A percentile compares a stretch with the other conserved stretches of the same genome.
phyloP scores from a whole-genome alignment of 225 moss, liverwort and hornwort genomes.

The Anthoceros angustus region DNA sequence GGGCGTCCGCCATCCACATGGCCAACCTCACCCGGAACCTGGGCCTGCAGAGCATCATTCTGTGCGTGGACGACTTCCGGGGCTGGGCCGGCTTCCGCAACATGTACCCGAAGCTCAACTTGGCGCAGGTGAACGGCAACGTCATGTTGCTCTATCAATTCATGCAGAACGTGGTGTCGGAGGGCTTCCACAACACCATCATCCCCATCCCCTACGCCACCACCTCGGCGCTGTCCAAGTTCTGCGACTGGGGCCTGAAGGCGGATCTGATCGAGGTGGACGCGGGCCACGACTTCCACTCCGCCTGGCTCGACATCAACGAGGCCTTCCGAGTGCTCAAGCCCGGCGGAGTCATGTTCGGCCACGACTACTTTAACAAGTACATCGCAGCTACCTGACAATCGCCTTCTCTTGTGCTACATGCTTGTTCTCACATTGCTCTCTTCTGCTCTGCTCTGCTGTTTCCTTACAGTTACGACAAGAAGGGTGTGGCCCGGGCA shows the following conservation, averaged over 20 bases:
- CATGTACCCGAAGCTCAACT: constrained; percentile 21
- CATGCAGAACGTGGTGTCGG: constrained; percentile 44
- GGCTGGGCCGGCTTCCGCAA: constrained; percentile 85
- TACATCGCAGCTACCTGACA: too few relatives aligned
- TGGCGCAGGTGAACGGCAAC: constrained; percentile 48
- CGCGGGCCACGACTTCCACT: constrained; percentile 84
- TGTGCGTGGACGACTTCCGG: constrained; percentile 81
- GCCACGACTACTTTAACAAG: constrained; percentile 58
- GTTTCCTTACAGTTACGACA: constrained; percentile 9
- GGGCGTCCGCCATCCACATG: constrained; percentile 74
- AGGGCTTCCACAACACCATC: constrained; percentile 36
- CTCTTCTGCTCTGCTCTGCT: too few relatives aligned
- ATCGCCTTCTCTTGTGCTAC: too few relatives aligned
- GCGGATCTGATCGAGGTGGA: constrained; percentile 93
- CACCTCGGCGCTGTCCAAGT: constrained; percentile 23
- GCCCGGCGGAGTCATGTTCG: constrained; percentile 80
- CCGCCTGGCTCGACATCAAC: constrained; percentile 79
- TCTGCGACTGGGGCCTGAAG: constrained; percentile 63
- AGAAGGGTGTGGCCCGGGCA: constrained; percentile 56
- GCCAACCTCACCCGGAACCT: constrained; percentile 36
- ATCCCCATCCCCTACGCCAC: constrained; percentile 70
- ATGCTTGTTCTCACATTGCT: too few relatives aligned
- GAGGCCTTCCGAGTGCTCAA: constrained; percentile 35
- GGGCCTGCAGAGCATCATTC: constrained; percentile 33
- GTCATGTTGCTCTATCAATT: constrained; percentile 83